These are phyloP conservation scores for Biscogniauxia mediterranea DNA, from an alignment of 2,329 filamentous ascomycete genomes.

Conservation along the genomic window DNA sequence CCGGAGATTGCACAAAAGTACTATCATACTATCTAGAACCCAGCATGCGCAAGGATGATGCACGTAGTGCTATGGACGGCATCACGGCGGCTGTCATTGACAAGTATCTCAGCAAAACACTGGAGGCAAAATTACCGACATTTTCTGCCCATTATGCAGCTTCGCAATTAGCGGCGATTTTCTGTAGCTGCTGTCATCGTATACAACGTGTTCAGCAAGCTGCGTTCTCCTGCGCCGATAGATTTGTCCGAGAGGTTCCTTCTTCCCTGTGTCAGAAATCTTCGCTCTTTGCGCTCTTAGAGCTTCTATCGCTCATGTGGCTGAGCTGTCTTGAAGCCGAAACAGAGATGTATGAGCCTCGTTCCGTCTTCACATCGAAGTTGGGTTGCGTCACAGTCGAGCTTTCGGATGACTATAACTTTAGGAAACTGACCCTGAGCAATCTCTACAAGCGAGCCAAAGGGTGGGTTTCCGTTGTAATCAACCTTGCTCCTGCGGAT, in stretches of 20 bases:
- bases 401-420: constrained; percentile 88
- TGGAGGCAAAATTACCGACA: constrained; percentile 66
- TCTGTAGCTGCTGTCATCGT: constrained; percentile 88
- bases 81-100: constrained; percentile 69
- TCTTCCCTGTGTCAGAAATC: constrained; percentile 87
- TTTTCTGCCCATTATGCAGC: constrained; percentile 95
- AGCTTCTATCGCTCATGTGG: constrained; percentile 94
- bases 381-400: constrained; percentile 80
- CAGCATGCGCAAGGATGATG: constrained; percentile 66
- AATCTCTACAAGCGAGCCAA: constrained; percentile 74
- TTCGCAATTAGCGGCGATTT: constrained; percentile 78
- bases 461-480: constrained; percentile 74
- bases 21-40: constrained; percentile 94
- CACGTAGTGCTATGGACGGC: constrained; percentile 63
- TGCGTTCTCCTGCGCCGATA: constrained; percentile 78
- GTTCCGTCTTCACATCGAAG: constrained; percentile 73
- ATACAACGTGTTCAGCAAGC: constrained; percentile 89
- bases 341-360: constrained; percentile 88
- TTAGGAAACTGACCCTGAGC: constrained; percentile 77
- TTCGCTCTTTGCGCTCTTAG: constrained; percentile 88
- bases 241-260: constrained; percentile 79
- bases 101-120: constrained; percentile 73
- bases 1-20: constrained; percentile 86
- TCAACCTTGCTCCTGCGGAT: constrained; percentile 85
- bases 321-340: constrained; percentile 90